Evolutionary conservation across 225 moss, liverwort and hornwort genomes (phyloP).

Genomic region (Asterella californica): DNA sequence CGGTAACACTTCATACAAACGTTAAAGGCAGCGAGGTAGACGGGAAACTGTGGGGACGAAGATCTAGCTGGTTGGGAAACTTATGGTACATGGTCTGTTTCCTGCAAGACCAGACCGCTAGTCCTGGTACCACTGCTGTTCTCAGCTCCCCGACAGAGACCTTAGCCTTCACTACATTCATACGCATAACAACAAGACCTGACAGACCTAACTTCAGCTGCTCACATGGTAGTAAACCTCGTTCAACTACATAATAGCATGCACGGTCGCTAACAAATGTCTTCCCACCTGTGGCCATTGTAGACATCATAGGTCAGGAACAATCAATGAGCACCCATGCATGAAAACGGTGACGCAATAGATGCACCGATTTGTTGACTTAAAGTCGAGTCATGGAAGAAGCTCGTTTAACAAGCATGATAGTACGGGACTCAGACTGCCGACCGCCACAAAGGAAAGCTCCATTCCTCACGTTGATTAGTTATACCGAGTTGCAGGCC

Average conservation of each 20-base stretch:
- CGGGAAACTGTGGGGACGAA: no score
- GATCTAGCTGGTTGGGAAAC: no score
- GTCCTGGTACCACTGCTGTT: no score
- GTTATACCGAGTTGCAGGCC: neutral
- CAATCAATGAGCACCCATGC: neutral
- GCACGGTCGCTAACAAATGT: neutral
- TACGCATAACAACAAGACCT: no score
- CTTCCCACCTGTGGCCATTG: constrained; percentile 12
- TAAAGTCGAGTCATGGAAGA: neutral
- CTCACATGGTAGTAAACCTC: neutral
- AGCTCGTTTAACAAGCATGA: neutral
- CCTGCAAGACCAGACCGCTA: no score
- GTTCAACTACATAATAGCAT: neutral
- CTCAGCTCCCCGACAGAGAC: no score
- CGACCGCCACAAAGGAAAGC: neutral
- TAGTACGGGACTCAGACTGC: neutral
- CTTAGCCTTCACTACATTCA: no score
- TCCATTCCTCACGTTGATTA: neutral
- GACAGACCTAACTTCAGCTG: no score
- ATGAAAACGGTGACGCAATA: neutral
- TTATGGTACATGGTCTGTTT: no score
- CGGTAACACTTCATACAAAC: no score
- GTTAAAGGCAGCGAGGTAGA: no score
- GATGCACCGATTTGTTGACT: neutral
- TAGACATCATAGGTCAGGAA: neutral